Percentiles rank a stretch among this genome's conserved stretches.
Evolutionary conservation across 2,329 filamentous ascomycete genomes (phyloP).

Genomic region (Fonsecaea erecta): DNA sequence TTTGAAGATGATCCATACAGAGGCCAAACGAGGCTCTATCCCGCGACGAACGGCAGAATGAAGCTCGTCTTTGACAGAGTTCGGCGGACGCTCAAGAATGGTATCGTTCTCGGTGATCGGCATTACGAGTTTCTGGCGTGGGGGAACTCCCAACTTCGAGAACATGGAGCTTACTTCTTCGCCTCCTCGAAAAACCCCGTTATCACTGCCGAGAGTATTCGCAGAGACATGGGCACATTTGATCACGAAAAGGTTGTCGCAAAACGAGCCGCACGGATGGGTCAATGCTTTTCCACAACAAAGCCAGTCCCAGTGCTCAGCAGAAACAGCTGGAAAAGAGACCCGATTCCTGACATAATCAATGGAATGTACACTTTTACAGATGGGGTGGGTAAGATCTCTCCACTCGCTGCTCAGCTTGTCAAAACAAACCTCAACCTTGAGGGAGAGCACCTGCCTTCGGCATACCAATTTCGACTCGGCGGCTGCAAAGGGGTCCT

Average conservation of each 20-base stretch:
- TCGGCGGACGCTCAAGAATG: constrained; percentile 71
- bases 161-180: constrained; percentile 93
- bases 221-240: constrained; percentile 85
- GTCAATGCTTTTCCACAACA: constrained; percentile 96
- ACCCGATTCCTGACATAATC: constrained; percentile 71
- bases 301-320: constrained; percentile 48
- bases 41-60: constrained; percentile 61
- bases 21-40: constrained; percentile 62
- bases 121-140: constrained; percentile 90
- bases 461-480: constrained; percentile 88
- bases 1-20: constrained; percentile 78
- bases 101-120: constrained; percentile 80
- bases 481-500: constrained; percentile 92
- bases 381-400: constrained; percentile 95
- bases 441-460: constrained; percentile 65
- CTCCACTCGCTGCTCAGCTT: constrained; percentile 72
- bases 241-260: constrained; percentile 80
- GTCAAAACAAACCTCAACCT: constrained; percentile 72
- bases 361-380: constrained; percentile 75
- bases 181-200: constrained; percentile 63
- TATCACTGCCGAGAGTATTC: constrained; percentile 74
- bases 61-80: constrained; percentile 77
- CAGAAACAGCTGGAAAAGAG: constrained; percentile 45
- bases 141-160: constrained; percentile 92
- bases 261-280: constrained; percentile 85